Percentiles rank a stretch among this genome's conserved stretches.
phyloP scores from a whole-genome alignment of 768 basidiomycete species.

The Cubamyces lactineus region DNA sequence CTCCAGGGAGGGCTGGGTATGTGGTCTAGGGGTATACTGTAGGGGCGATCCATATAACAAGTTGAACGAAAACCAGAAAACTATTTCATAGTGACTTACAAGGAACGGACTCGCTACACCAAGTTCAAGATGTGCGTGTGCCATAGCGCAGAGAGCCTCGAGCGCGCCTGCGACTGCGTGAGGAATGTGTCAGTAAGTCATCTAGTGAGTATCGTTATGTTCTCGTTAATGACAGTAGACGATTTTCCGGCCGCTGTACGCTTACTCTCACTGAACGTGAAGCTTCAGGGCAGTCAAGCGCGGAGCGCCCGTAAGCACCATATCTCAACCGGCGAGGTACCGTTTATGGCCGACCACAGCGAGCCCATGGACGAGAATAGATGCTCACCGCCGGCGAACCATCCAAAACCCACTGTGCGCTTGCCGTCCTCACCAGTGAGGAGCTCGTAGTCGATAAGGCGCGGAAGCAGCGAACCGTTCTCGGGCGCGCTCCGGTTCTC shows the following conservation, averaged over 20 bases:
- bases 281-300: no score
- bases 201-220: background rate
- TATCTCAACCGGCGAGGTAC: background rate
- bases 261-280: no score
- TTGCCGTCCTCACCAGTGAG: conserved; percentile 65
- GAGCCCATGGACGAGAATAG: background rate
- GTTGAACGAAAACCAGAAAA: background rate
- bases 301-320: no score
- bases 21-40: conserved; percentile 80
- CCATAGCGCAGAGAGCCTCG: conserved; percentile 79
- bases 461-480: conserved; percentile 39
- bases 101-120: conserved; percentile 86
- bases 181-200: background rate
- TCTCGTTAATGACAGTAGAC: no score
- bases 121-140: conserved; percentile 74
- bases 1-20: conserved; percentile 64
- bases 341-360: background rate
- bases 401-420: conserved; percentile 88
- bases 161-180: conserved; percentile 79
- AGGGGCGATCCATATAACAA: background rate
- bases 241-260: no score
- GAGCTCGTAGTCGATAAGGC: conserved; percentile 86
- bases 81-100: conserved; percentile 44
- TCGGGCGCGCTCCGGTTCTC: conserved; percentile 21
- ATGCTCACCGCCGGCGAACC: conserved; percentile 82